These are phyloP conservation scores for Elsinoe fawcettii DNA, from an alignment of 2,329 filamentous ascomycete species.

Conservation along the genomic window DNA sequence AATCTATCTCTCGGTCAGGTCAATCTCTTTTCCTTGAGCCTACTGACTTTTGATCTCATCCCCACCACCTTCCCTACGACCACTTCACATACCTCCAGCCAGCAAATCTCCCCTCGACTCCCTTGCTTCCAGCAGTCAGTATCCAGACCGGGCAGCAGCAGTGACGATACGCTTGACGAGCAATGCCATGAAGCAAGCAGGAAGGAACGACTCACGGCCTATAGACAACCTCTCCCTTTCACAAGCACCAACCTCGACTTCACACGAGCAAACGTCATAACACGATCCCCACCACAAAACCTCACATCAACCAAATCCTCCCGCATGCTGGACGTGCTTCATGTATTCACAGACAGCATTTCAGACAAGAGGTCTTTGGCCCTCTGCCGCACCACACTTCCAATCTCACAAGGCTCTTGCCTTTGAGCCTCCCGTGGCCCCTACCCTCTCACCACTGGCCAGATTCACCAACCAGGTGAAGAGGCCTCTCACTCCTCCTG, in stretches of 20 bases:
- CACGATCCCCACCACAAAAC: slow-evolving; percentile 20
- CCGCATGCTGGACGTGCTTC: slow-evolving; percentile 24
- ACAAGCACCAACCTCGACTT: neutral
- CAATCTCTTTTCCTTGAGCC: slow-evolving; percentile 7
- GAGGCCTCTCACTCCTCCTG: slow-evolving; percentile 29
- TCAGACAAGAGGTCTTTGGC: slow-evolving; percentile 25
- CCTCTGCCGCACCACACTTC: slow-evolving; percentile 14
- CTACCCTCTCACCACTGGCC: slow-evolving; percentile 2
- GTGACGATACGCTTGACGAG: neutral
- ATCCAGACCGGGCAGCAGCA: neutral
- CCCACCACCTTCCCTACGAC: slow-evolving; percentile 13
- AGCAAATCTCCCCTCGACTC: slow-evolving; percentile 22
- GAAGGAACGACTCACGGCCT: slow-evolving; percentile 1
- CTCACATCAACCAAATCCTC: slow-evolving; percentile 3
- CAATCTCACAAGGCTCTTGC: slow-evolving; percentile 19
- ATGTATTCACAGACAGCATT: slow-evolving; percentile 31
- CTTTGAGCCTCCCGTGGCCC: slow-evolving; percentile 17
- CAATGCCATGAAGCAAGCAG: slow-evolving; percentile 3
- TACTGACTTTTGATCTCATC: neutral
- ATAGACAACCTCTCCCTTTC: neutral
- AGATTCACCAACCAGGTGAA: slow-evolving; percentile 18
- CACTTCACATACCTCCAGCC: slow-evolving; percentile 16
- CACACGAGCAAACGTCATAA: slow-evolving; percentile 6
- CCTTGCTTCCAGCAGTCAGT: slow-evolving; percentile 24
- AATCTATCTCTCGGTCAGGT: slow-evolving; percentile 11